phyloP scores from a whole-genome alignment of 1,284 basidiomycete genomes.

The Boletellus deceptivus region DNA sequence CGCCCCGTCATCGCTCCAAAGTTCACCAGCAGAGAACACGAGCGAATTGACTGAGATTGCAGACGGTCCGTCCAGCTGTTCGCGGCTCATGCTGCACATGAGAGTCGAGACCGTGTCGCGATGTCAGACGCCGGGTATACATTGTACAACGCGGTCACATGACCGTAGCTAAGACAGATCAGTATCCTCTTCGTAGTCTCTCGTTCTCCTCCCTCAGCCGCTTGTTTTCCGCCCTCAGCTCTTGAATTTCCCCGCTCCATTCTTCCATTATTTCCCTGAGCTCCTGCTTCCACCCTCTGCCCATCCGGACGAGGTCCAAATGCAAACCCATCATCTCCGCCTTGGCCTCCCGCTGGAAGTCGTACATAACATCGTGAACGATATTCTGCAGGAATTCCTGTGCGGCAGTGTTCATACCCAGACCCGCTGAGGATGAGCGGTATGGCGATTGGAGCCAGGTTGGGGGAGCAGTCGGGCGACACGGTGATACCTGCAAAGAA shows the following conservation, averaged over 20 bases:
- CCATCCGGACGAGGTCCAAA: slow-evolving; percentile 67
- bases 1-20: slow-evolving; percentile 21
- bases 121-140: no score
- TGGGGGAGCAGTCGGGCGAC: slow-evolving; percentile 37
- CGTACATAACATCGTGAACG: slow-evolving; percentile 66
- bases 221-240: slow-evolving; percentile 28
- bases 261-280: slow-evolving; percentile 59
- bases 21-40: slow-evolving; percentile 34
- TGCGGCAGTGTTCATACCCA: slow-evolving; percentile 37
- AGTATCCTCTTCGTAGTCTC: slow-evolving; percentile 49
- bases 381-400: slow-evolving; percentile 63
- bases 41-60: slow-evolving; percentile 24
- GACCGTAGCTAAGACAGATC: slow-evolving; percentile 9
- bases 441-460: slow-evolving; percentile 47
- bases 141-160: slow-evolving; percentile 14
- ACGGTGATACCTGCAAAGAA: slow-evolving; percentile 62
- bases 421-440: slow-evolving; percentile 24
- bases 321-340: slow-evolving; percentile 69
- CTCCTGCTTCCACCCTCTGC: slow-evolving; percentile 55
- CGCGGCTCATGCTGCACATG: slow-evolving; percentile 8
- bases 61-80: slow-evolving; percentile 7
- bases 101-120: no score
- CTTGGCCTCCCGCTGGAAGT: slow-evolving; percentile 64
- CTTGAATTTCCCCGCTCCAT: slow-evolving; percentile 41
- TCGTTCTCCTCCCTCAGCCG: slow-evolving; percentile 67